Conservation (phyloP, 1,284 basidiomycete species). For the Calocybe gambosa region DNA sequence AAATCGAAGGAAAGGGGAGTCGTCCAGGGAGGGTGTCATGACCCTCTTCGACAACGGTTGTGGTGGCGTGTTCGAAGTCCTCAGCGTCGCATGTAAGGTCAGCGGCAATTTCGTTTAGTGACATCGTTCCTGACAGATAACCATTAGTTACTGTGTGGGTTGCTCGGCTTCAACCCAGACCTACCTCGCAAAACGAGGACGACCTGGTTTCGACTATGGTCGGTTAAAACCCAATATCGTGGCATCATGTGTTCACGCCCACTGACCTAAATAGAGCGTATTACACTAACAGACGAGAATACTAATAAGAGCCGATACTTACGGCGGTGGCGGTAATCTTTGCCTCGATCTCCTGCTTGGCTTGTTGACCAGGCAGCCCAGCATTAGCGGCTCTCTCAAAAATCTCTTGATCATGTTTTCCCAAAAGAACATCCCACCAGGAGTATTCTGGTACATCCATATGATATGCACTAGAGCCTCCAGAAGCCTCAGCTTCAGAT, state of each 20-base stretch:
- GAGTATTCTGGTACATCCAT: constrained; percentile 38
- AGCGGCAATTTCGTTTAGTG: constrained; percentile 76
- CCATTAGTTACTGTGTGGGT: constrained; percentile 8
- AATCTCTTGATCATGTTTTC: constrained; percentile 73
- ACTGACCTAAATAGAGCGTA: constrained; percentile 37
- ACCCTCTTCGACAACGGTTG: constrained; percentile 23
- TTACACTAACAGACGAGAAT: constrained; percentile 21
- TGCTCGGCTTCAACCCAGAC: background rate
- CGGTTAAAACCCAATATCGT: constrained; percentile 75
- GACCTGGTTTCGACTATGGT: constrained; percentile 64
- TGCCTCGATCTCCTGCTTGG: constrained; percentile 25
- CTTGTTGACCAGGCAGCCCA: constrained; percentile 20
- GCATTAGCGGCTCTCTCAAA: constrained; percentile 45
- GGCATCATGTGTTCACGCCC: constrained; percentile 71
- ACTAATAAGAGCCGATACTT: no score
- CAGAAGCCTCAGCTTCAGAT: constrained; percentile 57
- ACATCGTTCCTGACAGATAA: constrained; percentile 59
- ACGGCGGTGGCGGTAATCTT: constrained; percentile 37
- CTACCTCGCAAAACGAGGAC: constrained; percentile 67
- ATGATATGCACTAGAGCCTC: constrained; percentile 25
- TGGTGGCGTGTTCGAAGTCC: constrained; percentile 51
- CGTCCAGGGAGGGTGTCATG: constrained; percentile 21
- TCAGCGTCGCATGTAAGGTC: constrained; percentile 74
- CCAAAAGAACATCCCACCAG: constrained; percentile 76
- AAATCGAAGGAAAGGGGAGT: constrained; percentile 23